These are phyloP conservation scores for Apodospora peruviana DNA, from an alignment of 495 filamentous ascomycete species.

Conservation along the genomic window DNA sequence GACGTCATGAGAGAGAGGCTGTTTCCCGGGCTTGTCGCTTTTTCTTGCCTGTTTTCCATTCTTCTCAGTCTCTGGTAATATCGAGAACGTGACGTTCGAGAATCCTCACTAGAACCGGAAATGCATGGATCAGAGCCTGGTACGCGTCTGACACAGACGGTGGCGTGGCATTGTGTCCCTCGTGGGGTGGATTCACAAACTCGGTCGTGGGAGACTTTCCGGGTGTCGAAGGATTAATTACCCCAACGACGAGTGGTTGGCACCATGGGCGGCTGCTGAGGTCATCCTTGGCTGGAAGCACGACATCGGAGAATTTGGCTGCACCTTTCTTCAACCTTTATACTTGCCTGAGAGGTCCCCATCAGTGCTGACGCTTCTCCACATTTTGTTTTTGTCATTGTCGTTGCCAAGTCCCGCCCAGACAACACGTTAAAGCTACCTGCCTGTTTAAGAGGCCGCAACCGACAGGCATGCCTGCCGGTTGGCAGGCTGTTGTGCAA, in stretches of 20 bases:
- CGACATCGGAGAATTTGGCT: constrained; percentile 24
- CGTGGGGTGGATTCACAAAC: background rate
- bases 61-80: background rate
- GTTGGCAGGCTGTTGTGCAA: constrained; percentile 1
- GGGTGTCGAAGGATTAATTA: too few species aligned
- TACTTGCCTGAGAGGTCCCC: too few species aligned
- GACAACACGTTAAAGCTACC: constrained; percentile 4
- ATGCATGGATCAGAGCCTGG: too few species aligned
- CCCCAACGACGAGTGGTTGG: background rate
- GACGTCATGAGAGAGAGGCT: too few species aligned
- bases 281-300: constrained; percentile 28
- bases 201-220: too few species aligned
- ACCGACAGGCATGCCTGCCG: background rate
- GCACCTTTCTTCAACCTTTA: background rate
- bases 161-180: background rate
- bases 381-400: background rate
- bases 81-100: background rate
- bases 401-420: background rate
- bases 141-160: background rate
- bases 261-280: constrained; percentile 10
- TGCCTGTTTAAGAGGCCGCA: constrained; percentile 6
- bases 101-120: background rate
- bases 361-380: background rate
- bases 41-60: background rate
- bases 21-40: background rate